Evolutionary conservation across 805 yeast species (phyloP), one percentile per base, ranked within the genome.

Genomic region (Saturnispora kantuleensis): DNA sequence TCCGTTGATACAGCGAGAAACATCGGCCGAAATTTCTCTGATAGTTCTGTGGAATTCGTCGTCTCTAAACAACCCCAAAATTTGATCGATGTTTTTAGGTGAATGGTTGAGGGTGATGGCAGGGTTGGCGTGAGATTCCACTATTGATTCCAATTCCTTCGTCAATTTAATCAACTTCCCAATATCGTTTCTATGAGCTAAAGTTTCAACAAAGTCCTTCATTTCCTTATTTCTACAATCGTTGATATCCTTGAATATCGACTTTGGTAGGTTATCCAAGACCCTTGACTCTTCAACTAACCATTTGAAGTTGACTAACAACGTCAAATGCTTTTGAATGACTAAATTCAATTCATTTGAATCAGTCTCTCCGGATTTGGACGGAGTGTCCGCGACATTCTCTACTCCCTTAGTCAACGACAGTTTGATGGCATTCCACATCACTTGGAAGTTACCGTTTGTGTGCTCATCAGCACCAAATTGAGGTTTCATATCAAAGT

Each of bases 151-250:
- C 35, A 79, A 75, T 31, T 80, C 84, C 35, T 71, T 70, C 2
- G 87, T 74, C 57, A 84, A 81, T 26, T 75, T 77, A 12, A 76
- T 65, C 41, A 88, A 54, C 54, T 81, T 82, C 0, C 93, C 90
- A 54, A 87, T 69, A 18, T 50, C 77, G 69, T 38, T 79, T 69
- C 45, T 66, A 61, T 35, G 48, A 1, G 78, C 57, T 12, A 80
- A 60, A n/a, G 53, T 54, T n/a, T 57, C 58, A 10, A 78, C 69
- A 58, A 77, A 81, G 1, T 49, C 46, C n/a, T 53, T 53, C 43
- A 65, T 46, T 59, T 73, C 65, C 51, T 62, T 42, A 54, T 65
- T 17, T 39, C 50, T 46, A 50, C 39, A 26, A 41, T 62, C 61
- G 38, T 66, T 62, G 31, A 64, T 64, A 33, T 56, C 50, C 28